A percentile compares a stretch with the other conserved stretches of the same genome.
These are phyloP conservation scores for Xylariaceae sp. DNA, from an alignment of 2,329 filamentous ascomycete genomes.

Conservation along the genomic window DNA sequence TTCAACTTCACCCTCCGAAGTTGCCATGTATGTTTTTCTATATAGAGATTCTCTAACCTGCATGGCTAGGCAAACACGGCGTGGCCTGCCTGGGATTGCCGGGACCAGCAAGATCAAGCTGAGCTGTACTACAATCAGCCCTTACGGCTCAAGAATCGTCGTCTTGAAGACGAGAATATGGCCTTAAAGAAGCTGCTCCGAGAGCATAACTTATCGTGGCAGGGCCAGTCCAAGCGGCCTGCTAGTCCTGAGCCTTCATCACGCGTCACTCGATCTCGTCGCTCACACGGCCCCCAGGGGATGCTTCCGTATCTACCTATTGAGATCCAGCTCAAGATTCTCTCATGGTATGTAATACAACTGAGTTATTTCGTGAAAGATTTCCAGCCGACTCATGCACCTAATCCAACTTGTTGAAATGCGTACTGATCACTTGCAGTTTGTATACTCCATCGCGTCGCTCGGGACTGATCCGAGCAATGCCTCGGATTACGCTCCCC, in stretches of 20 bases:
- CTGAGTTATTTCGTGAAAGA: too few species aligned
- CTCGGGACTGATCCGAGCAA: too few species aligned
- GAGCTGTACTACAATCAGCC: constrained; percentile 47
- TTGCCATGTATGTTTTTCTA: not conserved
- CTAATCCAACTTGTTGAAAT: too few species aligned
- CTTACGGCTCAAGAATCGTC: constrained; percentile 45
- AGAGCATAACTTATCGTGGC: constrained; percentile 53
- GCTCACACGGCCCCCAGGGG: constrained; percentile 17
- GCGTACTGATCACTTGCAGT: too few species aligned
- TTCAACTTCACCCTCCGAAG: not conserved
- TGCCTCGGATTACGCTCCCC: too few species aligned
- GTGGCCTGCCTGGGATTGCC: constrained; percentile 45
- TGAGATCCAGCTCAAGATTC: constrained; percentile 52
- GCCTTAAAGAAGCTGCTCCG: constrained; percentile 50
- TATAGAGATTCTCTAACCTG: constrained; percentile 1
- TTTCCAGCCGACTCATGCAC: too few species aligned
- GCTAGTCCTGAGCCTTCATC: constrained; percentile 18
- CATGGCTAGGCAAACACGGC: constrained; percentile 7
- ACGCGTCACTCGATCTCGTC: constrained; percentile 29
- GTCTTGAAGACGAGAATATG: constrained; percentile 48
- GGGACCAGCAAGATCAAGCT: constrained; percentile 51
- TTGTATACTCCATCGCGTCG: too few species aligned
- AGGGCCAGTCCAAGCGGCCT: constrained; percentile 31
- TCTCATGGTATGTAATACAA: constrained; percentile 37
- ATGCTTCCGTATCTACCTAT: constrained; percentile 46